These are phyloP conservation scores for Poronia punctata DNA, from an alignment of 495 filamentous ascomycete species.

Conservation along the genomic window DNA sequence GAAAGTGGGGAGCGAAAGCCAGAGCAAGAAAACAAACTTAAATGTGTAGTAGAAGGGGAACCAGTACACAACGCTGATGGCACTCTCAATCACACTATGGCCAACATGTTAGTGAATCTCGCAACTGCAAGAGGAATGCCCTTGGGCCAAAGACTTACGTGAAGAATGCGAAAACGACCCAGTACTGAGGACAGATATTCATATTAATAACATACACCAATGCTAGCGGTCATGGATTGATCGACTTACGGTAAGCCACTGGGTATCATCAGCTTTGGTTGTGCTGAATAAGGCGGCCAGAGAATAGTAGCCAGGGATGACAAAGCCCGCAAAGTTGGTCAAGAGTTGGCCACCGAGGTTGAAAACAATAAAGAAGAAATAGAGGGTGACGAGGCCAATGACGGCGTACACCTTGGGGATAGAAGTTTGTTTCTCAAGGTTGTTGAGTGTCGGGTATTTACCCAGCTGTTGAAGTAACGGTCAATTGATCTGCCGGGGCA, in stretches of 20 bases:
- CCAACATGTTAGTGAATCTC: slow-evolving; percentile 12
- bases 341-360: slow-evolving; percentile 97
- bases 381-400: slow-evolving; percentile 75
- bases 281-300: slow-evolving; percentile 80
- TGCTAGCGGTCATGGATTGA: background rate
- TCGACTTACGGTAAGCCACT: slow-evolving; percentile 60
- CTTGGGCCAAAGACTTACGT: slow-evolving; percentile 52
- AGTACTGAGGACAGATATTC: slow-evolving; percentile 58
- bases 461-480: too few relatives aligned
- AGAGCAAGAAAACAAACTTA: slow-evolving; percentile 94
- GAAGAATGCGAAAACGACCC: slow-evolving; percentile 92
- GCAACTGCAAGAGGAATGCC: background rate
- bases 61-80: slow-evolving; percentile 94
- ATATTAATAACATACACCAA: slow-evolving; percentile 2
- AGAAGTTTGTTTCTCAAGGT: slow-evolving; percentile 91
- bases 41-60: slow-evolving; percentile 99
- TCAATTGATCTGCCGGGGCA: too few relatives aligned
- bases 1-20: slow-evolving; percentile 93
- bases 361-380: slow-evolving; percentile 98
- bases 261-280: slow-evolving; percentile 81
- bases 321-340: slow-evolving; percentile 92
- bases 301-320: slow-evolving; percentile 93
- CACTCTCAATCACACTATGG: slow-evolving; percentile 75
- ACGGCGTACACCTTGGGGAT: slow-evolving; percentile 95
- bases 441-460: slow-evolving; percentile 90